These are phyloP conservation scores for Chaetomium sp. DNA, from an alignment of 2,329 filamentous ascomycete species.

Conservation along the genomic window DNA sequence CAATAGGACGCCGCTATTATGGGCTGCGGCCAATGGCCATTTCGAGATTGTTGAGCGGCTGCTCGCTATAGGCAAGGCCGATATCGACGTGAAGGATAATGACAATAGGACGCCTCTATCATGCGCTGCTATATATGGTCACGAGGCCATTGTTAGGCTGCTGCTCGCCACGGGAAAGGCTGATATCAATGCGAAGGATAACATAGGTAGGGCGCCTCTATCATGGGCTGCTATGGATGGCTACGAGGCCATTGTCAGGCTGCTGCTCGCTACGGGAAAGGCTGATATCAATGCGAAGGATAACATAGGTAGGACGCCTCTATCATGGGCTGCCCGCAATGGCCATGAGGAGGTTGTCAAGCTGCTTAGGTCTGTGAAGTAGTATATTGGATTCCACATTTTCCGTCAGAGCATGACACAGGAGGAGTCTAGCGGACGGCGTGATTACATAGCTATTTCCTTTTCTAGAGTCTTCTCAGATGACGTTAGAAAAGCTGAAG, in stretches of 20 bases:
- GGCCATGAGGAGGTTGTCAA: background rate
- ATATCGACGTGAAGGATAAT: background rate
- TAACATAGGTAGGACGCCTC: background rate
- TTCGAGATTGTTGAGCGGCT: background rate
- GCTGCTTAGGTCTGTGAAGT: background rate
- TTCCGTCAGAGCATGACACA: no score
- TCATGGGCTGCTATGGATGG: background rate
- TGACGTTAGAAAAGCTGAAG: constrained; percentile 18
- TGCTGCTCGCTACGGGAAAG: background rate
- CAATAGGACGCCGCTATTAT: background rate
- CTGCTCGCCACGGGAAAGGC: background rate
- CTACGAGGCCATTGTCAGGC: background rate
- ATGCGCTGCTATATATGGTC: constrained; percentile 3
- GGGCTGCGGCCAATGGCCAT: background rate
- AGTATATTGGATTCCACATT: no score
- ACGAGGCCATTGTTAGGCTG: background rate
- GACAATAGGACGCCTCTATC: background rate
- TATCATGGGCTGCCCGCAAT: background rate
- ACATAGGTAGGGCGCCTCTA: no score
- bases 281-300: background rate
- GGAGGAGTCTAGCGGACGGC: no score
- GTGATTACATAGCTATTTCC: no score
- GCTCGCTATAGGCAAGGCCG: background rate
- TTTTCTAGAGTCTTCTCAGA: background rate
- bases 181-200: background rate